phyloP scores from a whole-genome alignment of 148 eudicot species.

The Vaccinium corymbosum region DNA sequence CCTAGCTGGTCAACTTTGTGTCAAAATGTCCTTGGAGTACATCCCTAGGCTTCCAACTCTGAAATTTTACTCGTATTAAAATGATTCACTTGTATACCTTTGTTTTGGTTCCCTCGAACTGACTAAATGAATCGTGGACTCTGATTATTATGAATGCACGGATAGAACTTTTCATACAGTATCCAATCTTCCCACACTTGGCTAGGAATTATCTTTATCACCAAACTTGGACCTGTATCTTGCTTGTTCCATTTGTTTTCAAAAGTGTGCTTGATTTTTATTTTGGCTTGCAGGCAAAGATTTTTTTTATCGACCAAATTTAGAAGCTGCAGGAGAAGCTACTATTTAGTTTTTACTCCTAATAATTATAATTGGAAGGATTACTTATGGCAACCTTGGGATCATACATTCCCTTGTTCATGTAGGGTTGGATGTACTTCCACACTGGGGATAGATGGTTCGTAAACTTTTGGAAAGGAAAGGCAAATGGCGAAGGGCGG shows the following conservation, averaged over 20 bases:
- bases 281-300: background rate
- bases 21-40: background rate
- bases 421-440: slow-evolving; percentile 92
- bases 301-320: background rate
- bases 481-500: slow-evolving; percentile 93
- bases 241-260: background rate
- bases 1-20: background rate
- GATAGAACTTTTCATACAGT: background rate
- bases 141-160: no score
- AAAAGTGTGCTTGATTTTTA: background rate
- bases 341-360: background rate
- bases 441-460: slow-evolving; percentile 98
- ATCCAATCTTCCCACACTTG: background rate
- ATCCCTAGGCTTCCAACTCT: background rate
- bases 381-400: background rate
- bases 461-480: slow-evolving; percentile 96
- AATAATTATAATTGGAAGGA: background rate
- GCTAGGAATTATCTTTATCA: background rate
- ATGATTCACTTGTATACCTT: background rate
- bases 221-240: background rate
- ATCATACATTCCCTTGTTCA: background rate
- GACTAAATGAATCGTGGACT: background rate
- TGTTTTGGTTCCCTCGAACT: background rate
- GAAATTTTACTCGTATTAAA: background rate
- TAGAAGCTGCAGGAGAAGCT: background rate